Percentiles rank a stretch among this genome's conserved stretches.
Conservation (phyloP, 164 flowering plant species). For the Macadamia integrifolia region DNA sequence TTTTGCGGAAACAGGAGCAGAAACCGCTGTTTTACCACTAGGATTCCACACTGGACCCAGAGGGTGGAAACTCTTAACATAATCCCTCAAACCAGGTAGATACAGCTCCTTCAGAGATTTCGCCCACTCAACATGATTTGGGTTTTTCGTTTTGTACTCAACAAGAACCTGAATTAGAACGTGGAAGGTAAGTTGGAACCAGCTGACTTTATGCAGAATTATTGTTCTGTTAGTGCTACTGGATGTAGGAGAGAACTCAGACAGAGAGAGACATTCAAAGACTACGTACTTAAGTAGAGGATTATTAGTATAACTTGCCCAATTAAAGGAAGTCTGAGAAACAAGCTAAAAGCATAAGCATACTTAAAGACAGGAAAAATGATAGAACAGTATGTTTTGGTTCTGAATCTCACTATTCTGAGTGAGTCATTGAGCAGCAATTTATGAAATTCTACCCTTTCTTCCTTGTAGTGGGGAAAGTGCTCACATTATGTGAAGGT, state of each 20-base stretch:
- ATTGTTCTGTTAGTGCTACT: too few relatives aligned
- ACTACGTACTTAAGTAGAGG: too few relatives aligned
- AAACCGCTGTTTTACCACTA: slow-evolving; percentile 37
- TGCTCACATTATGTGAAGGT: not conserved
- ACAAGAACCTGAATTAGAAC: slow-evolving; percentile 63
- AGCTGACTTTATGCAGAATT: not conserved
- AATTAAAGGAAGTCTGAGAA: too few relatives aligned
- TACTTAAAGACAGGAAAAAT: too few relatives aligned
- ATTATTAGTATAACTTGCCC: too few relatives aligned
- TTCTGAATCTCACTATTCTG: too few relatives aligned
- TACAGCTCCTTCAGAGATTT: slow-evolving; percentile 93
- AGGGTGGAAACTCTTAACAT: slow-evolving; percentile 77
- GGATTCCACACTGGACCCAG: slow-evolving; percentile 89
- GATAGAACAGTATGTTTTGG: too few relatives aligned
- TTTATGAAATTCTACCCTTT: not conserved
- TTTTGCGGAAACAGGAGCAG: slow-evolving; percentile 39
- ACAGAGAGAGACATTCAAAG: too few relatives aligned
- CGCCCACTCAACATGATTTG: slow-evolving; percentile 97
- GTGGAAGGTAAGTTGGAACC: slow-evolving; percentile 4
- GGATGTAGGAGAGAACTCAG: too few relatives aligned
- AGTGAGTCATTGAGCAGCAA: too few relatives aligned
- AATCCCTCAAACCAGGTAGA: slow-evolving; percentile 85
- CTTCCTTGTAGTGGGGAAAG: not conserved
- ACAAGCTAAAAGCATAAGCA: too few relatives aligned
- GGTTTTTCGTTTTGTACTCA: slow-evolving; percentile 76